A percentile compares a stretch with the other conserved stretches of the same genome.
phyloP scores from a whole-genome alignment of 192 early-diverging fungal genomes.

The Coemansia sp. region DNA sequence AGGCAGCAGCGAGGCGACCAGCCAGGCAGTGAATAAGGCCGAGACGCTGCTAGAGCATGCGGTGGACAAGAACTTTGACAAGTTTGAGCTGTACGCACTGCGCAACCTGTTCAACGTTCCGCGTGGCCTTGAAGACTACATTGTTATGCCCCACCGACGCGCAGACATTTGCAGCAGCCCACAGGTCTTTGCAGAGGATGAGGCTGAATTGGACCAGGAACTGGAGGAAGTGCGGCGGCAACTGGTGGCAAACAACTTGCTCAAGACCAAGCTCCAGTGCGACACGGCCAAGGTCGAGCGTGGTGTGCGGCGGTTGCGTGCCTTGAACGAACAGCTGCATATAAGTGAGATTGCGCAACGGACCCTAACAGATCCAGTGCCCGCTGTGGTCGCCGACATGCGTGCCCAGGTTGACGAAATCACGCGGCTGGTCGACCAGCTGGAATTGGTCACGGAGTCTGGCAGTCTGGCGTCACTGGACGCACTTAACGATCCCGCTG shows the following conservation, averaged over 20 bases:
- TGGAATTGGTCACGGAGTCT: conserved; percentile 23
- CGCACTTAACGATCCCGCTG: conserved; percentile 41
- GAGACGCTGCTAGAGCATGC: conserved; percentile 76
- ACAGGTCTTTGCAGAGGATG: conserved; percentile 36
- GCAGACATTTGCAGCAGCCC: conserved; percentile 12
- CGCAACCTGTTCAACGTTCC: conserved; percentile 76
- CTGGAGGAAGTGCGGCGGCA: conserved; percentile 40
- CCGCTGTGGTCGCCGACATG: conserved; percentile 13
- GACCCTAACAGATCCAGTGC: conserved; percentile 17
- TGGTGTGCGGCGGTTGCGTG: conserved; percentile 31
- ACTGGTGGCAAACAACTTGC: conserved; percentile 37
- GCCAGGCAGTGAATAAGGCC: conserved; percentile 66
- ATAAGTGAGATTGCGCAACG: conserved; percentile 29
- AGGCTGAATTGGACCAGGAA: conserved; percentile 40
- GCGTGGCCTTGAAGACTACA: conserved; percentile 41
- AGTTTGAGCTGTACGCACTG: conserved; percentile 75
- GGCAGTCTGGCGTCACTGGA: conserved; percentile 20
- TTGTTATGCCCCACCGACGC: conserved; percentile 43
- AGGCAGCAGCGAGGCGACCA: conserved; percentile 49
- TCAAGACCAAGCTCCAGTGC: conserved; percentile 28
- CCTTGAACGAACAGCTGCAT: conserved; percentile 45
- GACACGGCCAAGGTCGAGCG: conserved; percentile 40
- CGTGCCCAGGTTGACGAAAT: conserved; percentile 30
- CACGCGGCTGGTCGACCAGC: conserved; percentile 31
- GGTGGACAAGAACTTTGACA: conserved; percentile 82